A percentile compares a stretch with the other conserved stretches of the same genome.
Evolutionary conservation across 2,329 filamentous ascomycete genomes (phyloP).

Genomic region (Byssoonygena ceratinophila): DNA sequence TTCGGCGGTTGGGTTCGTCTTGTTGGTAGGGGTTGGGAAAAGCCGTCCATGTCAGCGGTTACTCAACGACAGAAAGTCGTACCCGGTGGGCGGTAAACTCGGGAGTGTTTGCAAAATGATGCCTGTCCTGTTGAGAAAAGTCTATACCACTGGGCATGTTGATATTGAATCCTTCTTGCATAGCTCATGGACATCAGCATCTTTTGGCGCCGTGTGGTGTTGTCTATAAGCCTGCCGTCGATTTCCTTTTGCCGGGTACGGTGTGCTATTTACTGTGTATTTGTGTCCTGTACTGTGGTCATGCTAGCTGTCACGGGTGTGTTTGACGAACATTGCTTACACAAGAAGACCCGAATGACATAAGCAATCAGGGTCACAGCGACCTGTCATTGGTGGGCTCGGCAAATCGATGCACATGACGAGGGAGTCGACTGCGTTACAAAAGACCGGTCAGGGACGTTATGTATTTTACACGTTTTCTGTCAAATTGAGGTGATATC

Average conservation of each 20-base stretch:
- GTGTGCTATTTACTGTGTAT: not conserved
- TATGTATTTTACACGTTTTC: not conserved
- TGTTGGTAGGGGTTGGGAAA: not conserved
- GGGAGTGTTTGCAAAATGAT: not conserved
- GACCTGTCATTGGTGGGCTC: not conserved
- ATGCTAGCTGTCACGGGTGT: not conserved
- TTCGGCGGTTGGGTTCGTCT: conserved; percentile 3
- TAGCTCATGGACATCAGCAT: too few species aligned
- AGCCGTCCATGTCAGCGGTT: not conserved
- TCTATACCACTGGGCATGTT: not conserved
- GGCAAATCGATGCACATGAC: not conserved
- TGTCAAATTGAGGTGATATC: not conserved
- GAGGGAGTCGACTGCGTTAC: too few species aligned
- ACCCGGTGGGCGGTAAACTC: conserved; percentile 6
- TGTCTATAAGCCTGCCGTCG: not conserved
- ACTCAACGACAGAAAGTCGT: too few species aligned
- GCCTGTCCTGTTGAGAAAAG: not conserved
- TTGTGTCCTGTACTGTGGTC: not conserved
- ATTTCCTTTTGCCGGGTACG: too few species aligned
- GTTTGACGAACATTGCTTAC: conserved; percentile 1
- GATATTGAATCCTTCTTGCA: not conserved
- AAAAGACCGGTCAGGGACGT: not conserved
- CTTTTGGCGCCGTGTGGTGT: not conserved
- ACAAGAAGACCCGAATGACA: not conserved
- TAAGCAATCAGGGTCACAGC: not conserved